Conservation (phyloP, 1,139 yeast genomes). For the Hansenula anomala region DNA sequence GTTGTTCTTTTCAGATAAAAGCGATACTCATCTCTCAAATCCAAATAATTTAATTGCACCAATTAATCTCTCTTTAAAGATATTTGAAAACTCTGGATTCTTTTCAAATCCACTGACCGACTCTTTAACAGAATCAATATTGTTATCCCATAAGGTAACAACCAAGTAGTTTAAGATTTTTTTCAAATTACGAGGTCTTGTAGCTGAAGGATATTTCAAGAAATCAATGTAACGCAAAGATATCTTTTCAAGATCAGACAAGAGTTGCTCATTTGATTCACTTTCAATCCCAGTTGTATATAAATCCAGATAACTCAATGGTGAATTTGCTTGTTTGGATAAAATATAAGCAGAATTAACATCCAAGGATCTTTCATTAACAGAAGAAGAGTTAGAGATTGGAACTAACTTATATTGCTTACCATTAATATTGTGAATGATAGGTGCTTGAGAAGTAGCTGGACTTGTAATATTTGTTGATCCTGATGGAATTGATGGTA, state of each 20-base stretch:
- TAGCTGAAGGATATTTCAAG: conserved; percentile 26
- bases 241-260: conserved; percentile 15
- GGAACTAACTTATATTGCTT: background rate
- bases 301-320: background rate
- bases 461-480: conserved; percentile 1
- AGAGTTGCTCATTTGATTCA: background rate
- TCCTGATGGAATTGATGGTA: conserved; percentile 1
- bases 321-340: background rate
- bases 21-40: conserved; percentile 22
- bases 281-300: background rate
- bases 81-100: conserved; percentile 22
- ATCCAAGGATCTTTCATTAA: background rate
- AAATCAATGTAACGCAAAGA: conserved; percentile 27
- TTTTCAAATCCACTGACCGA: conserved; percentile 22
- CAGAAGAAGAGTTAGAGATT: background rate
- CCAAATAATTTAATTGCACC: conserved; percentile 30
- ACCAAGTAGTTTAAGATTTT: conserved; percentile 28
- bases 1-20: background rate
- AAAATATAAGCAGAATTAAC: background rate
- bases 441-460: conserved; percentile 2
- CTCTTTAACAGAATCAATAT: conserved; percentile 20
- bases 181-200: conserved; percentile 25
- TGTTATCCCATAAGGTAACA: conserved; percentile 28
- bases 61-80: conserved; percentile 25
- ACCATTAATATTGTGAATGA: background rate